phyloP scores from a whole-genome alignment of 2,329 filamentous ascomycete genomes.

The Penicillium digitatum region DNA sequence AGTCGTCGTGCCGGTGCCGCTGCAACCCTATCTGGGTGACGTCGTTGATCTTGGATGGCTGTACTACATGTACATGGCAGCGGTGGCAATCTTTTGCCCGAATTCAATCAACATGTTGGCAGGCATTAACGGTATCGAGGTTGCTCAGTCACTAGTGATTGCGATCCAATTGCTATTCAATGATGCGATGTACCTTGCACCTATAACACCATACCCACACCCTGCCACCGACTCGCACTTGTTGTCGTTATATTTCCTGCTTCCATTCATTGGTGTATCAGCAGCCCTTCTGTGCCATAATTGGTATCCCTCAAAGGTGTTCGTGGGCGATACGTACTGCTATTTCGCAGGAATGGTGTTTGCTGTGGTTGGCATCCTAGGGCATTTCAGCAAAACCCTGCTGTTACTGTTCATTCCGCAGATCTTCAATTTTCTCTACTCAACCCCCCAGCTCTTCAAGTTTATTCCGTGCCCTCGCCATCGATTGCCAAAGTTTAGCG shows the following conservation, averaged over 20 bases:
- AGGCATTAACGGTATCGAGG: slow-evolving; percentile 97
- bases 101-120: slow-evolving; percentile 99
- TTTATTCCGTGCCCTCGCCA: slow-evolving; percentile 90
- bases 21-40: slow-evolving; percentile 79
- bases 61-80: slow-evolving; percentile 97
- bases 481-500: slow-evolving; percentile 83
- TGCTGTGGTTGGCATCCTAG: slow-evolving; percentile 90
- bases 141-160: slow-evolving; percentile 88
- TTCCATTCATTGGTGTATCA: slow-evolving; percentile 92
- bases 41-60: slow-evolving; percentile 75
- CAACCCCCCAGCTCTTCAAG: slow-evolving; percentile 83
- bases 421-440: slow-evolving; percentile 95
- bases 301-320: slow-evolving; percentile 91
- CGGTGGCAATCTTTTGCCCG: slow-evolving; percentile 92
- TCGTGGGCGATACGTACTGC: slow-evolving; percentile 98
- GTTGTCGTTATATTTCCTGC: slow-evolving; percentile 89
- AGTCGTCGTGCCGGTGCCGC: slow-evolving; percentile 81
- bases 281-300: slow-evolving; percentile 84
- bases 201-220: slow-evolving; percentile 74
- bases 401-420: slow-evolving; percentile 87
- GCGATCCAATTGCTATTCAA: slow-evolving; percentile 79
- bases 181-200: slow-evolving; percentile 76
- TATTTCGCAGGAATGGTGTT: slow-evolving; percentile 99
- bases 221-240: slow-evolving; percentile 93
- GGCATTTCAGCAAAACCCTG: slow-evolving; percentile 96